A percentile compares a stretch with the other conserved stretches of the same genome.
These are phyloP conservation scores for Pichia rugopelliculosa DNA, from an alignment of 805 yeast species.

Conservation along the genomic window DNA sequence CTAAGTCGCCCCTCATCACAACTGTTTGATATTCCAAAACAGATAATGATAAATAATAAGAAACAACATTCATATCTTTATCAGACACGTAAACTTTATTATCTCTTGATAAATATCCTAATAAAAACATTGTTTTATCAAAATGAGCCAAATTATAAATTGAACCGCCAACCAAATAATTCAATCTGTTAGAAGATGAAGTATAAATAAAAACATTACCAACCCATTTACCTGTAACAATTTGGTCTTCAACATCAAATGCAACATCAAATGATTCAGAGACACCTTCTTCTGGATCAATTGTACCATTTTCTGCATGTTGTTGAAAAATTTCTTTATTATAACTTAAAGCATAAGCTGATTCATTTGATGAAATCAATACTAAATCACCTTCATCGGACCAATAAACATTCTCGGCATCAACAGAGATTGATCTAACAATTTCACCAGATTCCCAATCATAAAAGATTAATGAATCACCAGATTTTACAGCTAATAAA, in stretches of 20 bases:
- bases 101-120: constrained; percentile 88
- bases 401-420: constrained; percentile 81
- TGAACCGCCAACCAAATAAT: constrained; percentile 92
- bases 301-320: constrained; percentile 48
- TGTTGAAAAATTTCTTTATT: constrained; percentile 59
- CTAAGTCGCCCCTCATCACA: constrained; percentile 90
- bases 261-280: constrained; percentile 81
- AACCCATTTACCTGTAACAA: constrained; percentile 89
- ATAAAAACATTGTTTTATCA: constrained; percentile 75
- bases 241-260: constrained; percentile 71
- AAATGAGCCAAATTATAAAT: constrained; percentile 88
- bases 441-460: constrained; percentile 88
- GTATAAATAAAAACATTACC: constrained; percentile 96
- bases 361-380: constrained; percentile 61
- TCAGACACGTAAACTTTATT: constrained; percentile 86
- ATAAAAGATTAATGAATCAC: constrained; percentile 77
- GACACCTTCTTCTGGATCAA: constrained; percentile 80
- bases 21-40: constrained; percentile 94
- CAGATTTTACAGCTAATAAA: constrained; percentile 77
- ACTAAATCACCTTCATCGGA: constrained; percentile 88
- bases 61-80: constrained; percentile 75
- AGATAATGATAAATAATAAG: constrained; percentile 74
- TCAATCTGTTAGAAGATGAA: constrained; percentile 77
- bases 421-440: constrained; percentile 86
- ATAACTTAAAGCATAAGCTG: constrained; percentile 71